These are phyloP conservation scores for Ganoderma boninense DNA, from an alignment of 1,284 basidiomycete genomes.

Conservation along the genomic window DNA sequence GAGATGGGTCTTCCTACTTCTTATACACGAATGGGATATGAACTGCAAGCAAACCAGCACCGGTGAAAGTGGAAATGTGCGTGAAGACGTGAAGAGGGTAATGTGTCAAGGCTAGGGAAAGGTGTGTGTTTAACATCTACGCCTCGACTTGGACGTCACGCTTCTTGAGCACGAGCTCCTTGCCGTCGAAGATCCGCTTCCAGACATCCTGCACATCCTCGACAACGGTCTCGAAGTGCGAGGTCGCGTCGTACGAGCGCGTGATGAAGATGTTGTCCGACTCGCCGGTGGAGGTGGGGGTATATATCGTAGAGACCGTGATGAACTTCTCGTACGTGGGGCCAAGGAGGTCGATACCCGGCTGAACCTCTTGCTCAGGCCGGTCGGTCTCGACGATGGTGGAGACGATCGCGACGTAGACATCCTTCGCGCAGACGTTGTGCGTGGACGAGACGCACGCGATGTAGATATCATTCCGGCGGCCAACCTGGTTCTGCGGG, in stretches of 20 bases:
- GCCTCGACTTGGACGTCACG: constrained; percentile 75
- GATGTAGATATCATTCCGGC: constrained; percentile 99
- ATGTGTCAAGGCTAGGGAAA: constrained; percentile 15
- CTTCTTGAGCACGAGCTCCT: constrained; percentile 85
- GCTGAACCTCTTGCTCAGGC: constrained; percentile 92
- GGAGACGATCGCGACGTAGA: constrained; percentile 97
- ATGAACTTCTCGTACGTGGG: constrained; percentile 98
- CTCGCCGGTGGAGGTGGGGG: constrained; percentile 84
- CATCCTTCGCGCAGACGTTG: constrained; percentile 95
- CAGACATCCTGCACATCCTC: constrained; percentile 96
- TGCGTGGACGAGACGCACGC: constrained; percentile 97
- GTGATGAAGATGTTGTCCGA: constrained; percentile 96
- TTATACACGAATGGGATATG: constrained; percentile 32
- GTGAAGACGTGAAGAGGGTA: constrained; percentile 26
- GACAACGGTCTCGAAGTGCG: constrained; percentile 98
- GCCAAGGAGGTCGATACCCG: constrained; percentile 93
- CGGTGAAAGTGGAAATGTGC: constrained; percentile 15
- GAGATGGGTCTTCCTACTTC: constrained; percentile 31
- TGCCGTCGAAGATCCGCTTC: constrained; percentile 79
- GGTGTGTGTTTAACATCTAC: constrained; percentile 43
- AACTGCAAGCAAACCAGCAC: constrained; percentile 23
- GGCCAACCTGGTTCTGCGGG: constrained; percentile 96
- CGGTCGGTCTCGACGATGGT: constrained; percentile 97
- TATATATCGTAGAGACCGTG: constrained; percentile 88
- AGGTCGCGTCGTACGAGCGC: constrained; percentile 97